Percentiles rank a stretch among this genome's conserved stretches.
Evolutionary conservation across 768 basidiomycete species (phyloP).

Genomic region (Xerocomus potaroensis): DNA sequence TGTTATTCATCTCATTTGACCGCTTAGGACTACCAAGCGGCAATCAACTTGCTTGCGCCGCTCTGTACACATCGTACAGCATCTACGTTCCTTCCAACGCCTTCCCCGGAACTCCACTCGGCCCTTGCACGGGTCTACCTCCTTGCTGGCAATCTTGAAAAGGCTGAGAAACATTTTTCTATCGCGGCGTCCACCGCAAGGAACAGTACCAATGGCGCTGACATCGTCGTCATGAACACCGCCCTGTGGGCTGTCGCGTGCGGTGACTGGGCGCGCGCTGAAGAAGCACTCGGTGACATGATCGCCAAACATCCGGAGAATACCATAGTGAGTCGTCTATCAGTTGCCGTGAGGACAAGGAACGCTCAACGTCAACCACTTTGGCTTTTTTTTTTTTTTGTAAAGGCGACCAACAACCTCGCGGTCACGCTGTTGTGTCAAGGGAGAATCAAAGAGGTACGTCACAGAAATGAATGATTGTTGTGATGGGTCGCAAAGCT

Average conservation of each 20-base stretch:
- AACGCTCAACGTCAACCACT: too few relatives aligned
- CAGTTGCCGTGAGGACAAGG: too few relatives aligned
- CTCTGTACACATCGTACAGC: conserved; percentile 44
- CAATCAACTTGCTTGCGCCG: conserved; percentile 62
- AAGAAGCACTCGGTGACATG: conserved; percentile 38
- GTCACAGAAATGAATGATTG: not conserved
- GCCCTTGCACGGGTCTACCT: conserved; percentile 72
- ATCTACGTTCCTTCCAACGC: conserved; percentile 12
- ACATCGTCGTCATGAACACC: conserved; percentile 56
- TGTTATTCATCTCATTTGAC: too few relatives aligned
- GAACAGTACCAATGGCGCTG: conserved; percentile 42
- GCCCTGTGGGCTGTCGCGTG: conserved; percentile 63
- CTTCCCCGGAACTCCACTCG: conserved; percentile 57
- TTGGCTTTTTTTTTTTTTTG: not conserved
- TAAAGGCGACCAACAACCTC: conserved; percentile 68
- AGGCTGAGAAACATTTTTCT: conserved; percentile 56
- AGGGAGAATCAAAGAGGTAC: conserved; percentile 68
- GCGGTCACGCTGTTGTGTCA: conserved; percentile 67
- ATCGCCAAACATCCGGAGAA: conserved; percentile 55
- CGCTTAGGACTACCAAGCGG: conserved; percentile 67
- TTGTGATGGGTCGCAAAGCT: not conserved
- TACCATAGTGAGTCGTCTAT: conserved; percentile 42
- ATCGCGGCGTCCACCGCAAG: conserved; percentile 37
- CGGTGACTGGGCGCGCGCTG: conserved; percentile 64
- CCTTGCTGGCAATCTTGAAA: conserved; percentile 60